Percentiles rank a stretch among this genome's conserved stretches.
phyloP scores from a whole-genome alignment of 1,139 yeast species.

The Meyerozyma carpophila region DNA sequence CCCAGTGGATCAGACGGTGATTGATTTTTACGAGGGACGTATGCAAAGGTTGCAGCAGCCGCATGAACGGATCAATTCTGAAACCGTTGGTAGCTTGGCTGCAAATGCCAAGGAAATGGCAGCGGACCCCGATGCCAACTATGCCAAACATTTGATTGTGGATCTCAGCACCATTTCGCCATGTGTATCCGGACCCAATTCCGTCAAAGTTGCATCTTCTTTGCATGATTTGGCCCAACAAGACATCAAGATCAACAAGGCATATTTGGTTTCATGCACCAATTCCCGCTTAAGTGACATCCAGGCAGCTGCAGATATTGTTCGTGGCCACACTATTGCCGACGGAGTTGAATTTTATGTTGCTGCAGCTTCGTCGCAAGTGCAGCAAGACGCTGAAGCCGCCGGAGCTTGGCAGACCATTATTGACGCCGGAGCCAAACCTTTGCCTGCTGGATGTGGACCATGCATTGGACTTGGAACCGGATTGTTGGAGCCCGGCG shows the following conservation, averaged over 20 bases:
- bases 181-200: slow-evolving; percentile 92
- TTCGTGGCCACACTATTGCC: slow-evolving; percentile 76
- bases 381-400: slow-evolving; percentile 87
- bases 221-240: slow-evolving; percentile 68
- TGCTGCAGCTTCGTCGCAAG: slow-evolving; percentile 94
- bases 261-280: slow-evolving; percentile 96
- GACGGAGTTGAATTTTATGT: slow-evolving; percentile 90
- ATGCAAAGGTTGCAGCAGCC: slow-evolving; percentile 62
- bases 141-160: slow-evolving; percentile 80
- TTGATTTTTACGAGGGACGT: slow-evolving; percentile 74
- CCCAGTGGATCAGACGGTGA: slow-evolving; percentile 79
- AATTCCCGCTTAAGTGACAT: slow-evolving; percentile 91
- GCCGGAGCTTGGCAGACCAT: slow-evolving; percentile 89
- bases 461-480: slow-evolving; percentile 98
- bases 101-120: slow-evolving; percentile 29
- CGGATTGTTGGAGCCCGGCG: slow-evolving; percentile 90
- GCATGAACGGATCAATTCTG: slow-evolving; percentile 76
- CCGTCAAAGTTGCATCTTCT: slow-evolving; percentile 85
- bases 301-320: slow-evolving; percentile 87
- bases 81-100: slow-evolving; percentile 48
- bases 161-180: slow-evolving; percentile 88
- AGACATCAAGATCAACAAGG: slow-evolving; percentile 79
- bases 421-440: slow-evolving; percentile 87
- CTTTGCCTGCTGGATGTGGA: slow-evolving; percentile 98
- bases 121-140: slow-evolving; percentile 73